Evolutionary conservation across 768 basidiomycete genomes (phyloP).

Genomic region (Suillus decipiens): DNA sequence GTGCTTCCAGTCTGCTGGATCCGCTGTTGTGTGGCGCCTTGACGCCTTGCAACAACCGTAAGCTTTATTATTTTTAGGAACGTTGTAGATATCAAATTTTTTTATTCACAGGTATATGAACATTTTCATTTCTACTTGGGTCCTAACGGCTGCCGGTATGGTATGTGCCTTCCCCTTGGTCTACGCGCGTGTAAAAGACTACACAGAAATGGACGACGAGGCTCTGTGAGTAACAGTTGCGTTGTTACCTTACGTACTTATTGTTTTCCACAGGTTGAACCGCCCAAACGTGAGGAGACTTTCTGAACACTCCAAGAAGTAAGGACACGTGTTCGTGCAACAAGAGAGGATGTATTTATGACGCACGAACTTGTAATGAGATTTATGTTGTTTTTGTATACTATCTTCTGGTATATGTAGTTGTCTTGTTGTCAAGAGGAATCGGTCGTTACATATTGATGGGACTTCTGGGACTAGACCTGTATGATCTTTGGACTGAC

Average conservation of each 20-base stretch:
- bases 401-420: neutral
- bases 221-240: constrained; percentile 41
- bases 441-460: neutral
- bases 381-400: constrained; percentile 2
- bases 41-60: constrained; percentile 65
- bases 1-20: constrained; percentile 71
- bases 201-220: constrained; percentile 53
- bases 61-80: constrained; percentile 21
- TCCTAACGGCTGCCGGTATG: constrained; percentile 58
- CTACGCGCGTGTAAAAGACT: constrained; percentile 59
- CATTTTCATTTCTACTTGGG: constrained; percentile 70
- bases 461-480: neutral
- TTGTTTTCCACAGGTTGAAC: neutral
- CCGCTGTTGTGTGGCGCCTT: constrained; percentile 62
- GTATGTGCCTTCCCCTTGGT: constrained; percentile 69
- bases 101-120: constrained; percentile 50
- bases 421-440: neutral
- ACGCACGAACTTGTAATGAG: constrained; percentile 4
- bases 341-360: constrained; percentile 19
- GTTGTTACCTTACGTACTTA: neutral
- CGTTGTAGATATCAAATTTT: constrained; percentile 14
- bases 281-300: constrained; percentile 5
- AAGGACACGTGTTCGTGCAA: neutral
- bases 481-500: neutral
- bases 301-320: neutral